phyloP scores from a whole-genome alignment of 1,284 basidiomycete species.

The Ceratobasidium theobromae region DNA sequence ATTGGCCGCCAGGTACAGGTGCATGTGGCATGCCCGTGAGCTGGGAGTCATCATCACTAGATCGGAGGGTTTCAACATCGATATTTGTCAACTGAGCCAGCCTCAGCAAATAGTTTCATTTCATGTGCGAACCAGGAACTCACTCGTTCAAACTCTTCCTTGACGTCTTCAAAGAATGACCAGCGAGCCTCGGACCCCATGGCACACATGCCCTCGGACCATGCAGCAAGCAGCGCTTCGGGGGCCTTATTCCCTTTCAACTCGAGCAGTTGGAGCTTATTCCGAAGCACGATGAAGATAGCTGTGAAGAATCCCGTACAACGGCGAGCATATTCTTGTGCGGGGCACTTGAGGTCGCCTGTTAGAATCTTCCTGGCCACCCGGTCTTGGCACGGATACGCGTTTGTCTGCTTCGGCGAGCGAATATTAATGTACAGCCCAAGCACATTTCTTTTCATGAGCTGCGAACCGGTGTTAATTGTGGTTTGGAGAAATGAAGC shows the following conservation, averaged over 20 bases:
- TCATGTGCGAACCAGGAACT: no score
- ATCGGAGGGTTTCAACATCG: no score
- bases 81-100: no score
- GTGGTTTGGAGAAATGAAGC: background rate
- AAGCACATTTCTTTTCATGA: background rate
- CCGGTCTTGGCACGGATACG: background rate
- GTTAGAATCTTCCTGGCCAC: background rate
- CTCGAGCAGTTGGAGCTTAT: background rate
- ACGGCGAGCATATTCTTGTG: background rate
- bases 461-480: background rate
- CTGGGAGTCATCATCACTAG: no score
- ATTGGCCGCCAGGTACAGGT: no score
- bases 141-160: background rate
- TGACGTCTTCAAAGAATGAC: background rate
- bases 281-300: background rate
- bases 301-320: background rate
- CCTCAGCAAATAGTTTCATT: no score
- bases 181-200: background rate
- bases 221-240: background rate
- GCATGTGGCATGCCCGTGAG: no score
- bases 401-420: background rate
- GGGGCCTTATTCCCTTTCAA: background rate
- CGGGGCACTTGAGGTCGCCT: background rate
- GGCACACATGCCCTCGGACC: background rate
- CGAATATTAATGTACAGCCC: conserved; percentile 1